Conservation (phyloP, 139 green algal species). For the Haematococcus lacustris region DNA sequence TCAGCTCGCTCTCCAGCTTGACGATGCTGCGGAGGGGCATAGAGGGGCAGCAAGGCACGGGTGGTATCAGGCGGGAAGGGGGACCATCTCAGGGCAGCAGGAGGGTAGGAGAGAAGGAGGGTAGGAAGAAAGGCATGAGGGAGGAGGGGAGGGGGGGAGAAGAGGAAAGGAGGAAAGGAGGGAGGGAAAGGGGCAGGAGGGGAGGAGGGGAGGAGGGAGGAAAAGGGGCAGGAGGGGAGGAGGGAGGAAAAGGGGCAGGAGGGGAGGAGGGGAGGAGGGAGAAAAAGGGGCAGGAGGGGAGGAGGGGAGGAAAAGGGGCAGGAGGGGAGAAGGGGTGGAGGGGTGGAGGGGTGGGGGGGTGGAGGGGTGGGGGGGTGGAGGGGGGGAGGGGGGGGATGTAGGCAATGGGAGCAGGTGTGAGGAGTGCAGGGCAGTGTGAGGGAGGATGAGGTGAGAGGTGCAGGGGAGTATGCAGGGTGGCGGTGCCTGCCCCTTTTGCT, state of each 20-base stretch:
- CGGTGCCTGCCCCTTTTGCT: not conserved
- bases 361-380: too few relatives aligned
- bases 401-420: too few relatives aligned
- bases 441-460: too few relatives aligned
- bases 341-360: too few relatives aligned
- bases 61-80: not conserved
- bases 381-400: too few relatives aligned
- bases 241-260: too few relatives aligned
- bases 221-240: too few relatives aligned
- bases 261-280: too few relatives aligned
- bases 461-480: not conserved
- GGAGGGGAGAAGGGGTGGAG: too few relatives aligned
- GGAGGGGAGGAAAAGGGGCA: too few relatives aligned
- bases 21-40: slow-evolving; percentile 42
- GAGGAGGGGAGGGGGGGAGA: not conserved
- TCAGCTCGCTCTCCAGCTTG: slow-evolving; percentile 66
- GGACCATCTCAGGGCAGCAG: not conserved
- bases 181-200: not conserved
- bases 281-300: too few relatives aligned
- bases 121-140: not conserved
- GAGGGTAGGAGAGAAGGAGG: not conserved
- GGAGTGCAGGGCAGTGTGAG: too few relatives aligned
- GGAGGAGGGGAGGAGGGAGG: not conserved
- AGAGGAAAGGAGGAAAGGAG: not conserved
- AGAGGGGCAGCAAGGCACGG: not conserved